Conservation (phyloP, 768 basidiomycete genomes). For the Dioszegia hungarica region DNA sequence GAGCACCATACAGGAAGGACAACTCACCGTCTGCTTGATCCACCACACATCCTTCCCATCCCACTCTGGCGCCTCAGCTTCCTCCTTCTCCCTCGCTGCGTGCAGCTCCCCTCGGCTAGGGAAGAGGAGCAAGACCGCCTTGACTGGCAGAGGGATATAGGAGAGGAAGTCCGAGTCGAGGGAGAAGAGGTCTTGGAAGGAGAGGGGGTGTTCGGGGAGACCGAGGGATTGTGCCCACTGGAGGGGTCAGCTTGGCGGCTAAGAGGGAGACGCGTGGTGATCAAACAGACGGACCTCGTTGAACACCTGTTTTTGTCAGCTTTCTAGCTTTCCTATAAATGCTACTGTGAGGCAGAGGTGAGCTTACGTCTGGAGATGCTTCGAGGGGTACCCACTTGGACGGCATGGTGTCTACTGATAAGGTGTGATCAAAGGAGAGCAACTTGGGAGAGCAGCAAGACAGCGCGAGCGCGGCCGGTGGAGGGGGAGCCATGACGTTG, state of each 20-base stretch:
- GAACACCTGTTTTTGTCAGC: slow-evolving; percentile 32
- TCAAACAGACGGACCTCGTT: slow-evolving; percentile 26
- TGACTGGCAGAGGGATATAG: slow-evolving; percentile 67
- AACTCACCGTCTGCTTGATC: slow-evolving; percentile 80
- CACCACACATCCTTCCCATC: slow-evolving; percentile 62
- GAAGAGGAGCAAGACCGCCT: slow-evolving; percentile 81
- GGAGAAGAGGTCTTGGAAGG: slow-evolving; percentile 48
- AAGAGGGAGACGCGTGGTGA: background rate
- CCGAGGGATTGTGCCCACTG: slow-evolving; percentile 45
- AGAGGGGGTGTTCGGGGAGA: slow-evolving; percentile 32
- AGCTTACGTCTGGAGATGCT: slow-evolving; percentile 42
- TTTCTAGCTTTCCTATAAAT: background rate
- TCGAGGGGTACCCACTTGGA: slow-evolving; percentile 49
- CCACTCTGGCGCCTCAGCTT: slow-evolving; percentile 53
- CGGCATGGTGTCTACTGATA: slow-evolving; percentile 16
- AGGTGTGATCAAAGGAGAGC: background rate
- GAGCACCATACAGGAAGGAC: too few relatives aligned
- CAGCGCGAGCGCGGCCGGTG: background rate
- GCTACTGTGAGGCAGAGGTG: background rate
- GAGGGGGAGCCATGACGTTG: too few relatives aligned
- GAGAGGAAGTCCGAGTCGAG: slow-evolving; percentile 59
- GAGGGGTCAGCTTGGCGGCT: background rate
- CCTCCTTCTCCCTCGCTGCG: slow-evolving; percentile 59
- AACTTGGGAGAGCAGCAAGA: background rate
- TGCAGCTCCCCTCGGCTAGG: slow-evolving; percentile 60